Percentiles rank a stretch among this genome's conserved stretches.
Evolutionary conservation across 768 basidiomycete species (phyloP).

Genomic region (Mycena albidolilacea): DNA sequence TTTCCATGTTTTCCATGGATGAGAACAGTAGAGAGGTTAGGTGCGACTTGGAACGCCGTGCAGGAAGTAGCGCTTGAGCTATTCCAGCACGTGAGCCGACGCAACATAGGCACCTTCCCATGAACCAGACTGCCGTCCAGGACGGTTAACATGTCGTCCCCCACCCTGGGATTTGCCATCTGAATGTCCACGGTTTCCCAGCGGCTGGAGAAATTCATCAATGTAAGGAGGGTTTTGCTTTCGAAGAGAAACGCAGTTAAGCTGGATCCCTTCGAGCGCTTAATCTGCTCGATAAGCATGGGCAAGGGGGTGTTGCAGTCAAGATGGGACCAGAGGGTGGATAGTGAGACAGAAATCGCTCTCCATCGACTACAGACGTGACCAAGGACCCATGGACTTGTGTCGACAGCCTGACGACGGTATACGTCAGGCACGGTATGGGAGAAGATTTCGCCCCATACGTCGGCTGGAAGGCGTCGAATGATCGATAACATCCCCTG

Average conservation of each 20-base stretch:
- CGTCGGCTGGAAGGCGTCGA: slow-evolving; percentile 15
- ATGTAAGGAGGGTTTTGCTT: background rate
- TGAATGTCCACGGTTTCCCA: slow-evolving; percentile 12
- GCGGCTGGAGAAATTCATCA: background rate
- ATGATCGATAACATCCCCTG: background rate
- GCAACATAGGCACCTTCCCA: slow-evolving; percentile 16
- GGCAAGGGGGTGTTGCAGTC: background rate
- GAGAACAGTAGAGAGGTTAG: slow-evolving; percentile 2
- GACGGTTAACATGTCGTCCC: background rate
- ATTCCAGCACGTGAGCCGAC: slow-evolving; percentile 4
- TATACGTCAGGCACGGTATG: background rate
- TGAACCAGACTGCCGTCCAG: background rate
- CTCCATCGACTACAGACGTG: slow-evolving; percentile 30
- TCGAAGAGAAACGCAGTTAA: background rate
- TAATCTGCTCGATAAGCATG: background rate
- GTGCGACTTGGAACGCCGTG: slow-evolving; percentile 10
- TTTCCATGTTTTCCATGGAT: background rate
- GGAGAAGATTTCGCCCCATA: slow-evolving; percentile 14
- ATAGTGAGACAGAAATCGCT: background rate
- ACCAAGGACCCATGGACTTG: slow-evolving; percentile 19
- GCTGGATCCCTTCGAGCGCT: background rate
- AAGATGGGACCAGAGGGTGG: slow-evolving; percentile 21
- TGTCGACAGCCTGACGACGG: background rate
- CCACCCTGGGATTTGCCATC: background rate
- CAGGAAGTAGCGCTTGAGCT: background rate